Percentiles rank a stretch among this genome's conserved stretches.
These are phyloP conservation scores for Naumovozyma castellii DNA, from an alignment of 805 yeast species.

Conservation along the genomic window DNA sequence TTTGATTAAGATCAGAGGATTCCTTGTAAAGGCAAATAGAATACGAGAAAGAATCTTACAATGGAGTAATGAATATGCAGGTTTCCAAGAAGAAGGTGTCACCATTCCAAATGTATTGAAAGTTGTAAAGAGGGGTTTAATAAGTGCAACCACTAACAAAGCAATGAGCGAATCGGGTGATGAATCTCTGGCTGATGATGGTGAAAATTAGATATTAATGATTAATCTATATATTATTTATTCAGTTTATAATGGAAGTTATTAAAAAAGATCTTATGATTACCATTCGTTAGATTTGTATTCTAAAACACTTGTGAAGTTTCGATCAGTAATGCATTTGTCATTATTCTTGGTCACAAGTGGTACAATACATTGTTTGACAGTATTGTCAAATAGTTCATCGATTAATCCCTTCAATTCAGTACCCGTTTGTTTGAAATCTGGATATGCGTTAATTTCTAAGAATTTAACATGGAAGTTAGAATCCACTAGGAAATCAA, in stretches of 20 bases:
- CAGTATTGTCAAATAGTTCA: constrained; percentile 54
- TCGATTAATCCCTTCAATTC: constrained; percentile 57
- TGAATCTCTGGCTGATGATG: constrained; percentile 3
- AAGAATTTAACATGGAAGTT: constrained; percentile 48
- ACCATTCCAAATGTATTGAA: constrained; percentile 30
- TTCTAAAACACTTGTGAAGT: constrained; percentile 30
- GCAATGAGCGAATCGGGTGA: constrained; percentile 13
- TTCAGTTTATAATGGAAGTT: too few species aligned
- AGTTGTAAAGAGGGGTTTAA: constrained; percentile 30
- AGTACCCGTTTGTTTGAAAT: constrained; percentile 89
- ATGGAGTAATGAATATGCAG: constrained; percentile 85
- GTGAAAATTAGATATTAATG: constrained; percentile 1
- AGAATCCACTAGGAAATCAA: constrained; percentile 71
- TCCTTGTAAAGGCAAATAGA: constrained; percentile 69
- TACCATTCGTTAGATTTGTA: constrained; percentile 31
- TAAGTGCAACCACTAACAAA: constrained; percentile 29
- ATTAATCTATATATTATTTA: too few species aligned
- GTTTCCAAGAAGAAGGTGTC: constrained; percentile 42
- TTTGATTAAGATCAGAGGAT: constrained; percentile 61
- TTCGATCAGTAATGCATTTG: constrained; percentile 3
- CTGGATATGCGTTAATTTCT: constrained; percentile 92
- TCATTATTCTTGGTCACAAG: constrained; percentile 27
- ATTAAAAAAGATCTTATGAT: too few species aligned
- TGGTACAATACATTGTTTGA: constrained; percentile 41
- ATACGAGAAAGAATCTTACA: constrained; percentile 57